These are phyloP conservation scores for Lonicera japonica DNA, from an alignment of 129 eudicot genomes.

Conservation along the genomic window DNA sequence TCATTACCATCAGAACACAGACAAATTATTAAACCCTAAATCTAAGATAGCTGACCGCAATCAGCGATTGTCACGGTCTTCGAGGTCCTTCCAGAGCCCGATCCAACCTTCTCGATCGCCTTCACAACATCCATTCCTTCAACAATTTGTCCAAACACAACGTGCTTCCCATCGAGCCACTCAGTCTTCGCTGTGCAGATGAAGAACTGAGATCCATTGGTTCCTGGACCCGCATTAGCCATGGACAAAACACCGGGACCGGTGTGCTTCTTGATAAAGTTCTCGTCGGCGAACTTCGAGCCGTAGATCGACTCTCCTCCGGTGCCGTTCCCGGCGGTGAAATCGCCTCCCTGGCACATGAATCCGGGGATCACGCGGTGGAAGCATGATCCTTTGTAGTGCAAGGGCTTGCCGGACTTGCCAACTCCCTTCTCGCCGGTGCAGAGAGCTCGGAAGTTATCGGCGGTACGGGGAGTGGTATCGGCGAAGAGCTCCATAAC, in stretches of 20 bases:
- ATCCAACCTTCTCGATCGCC: conserved; percentile 61
- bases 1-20: neutral
- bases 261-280: conserved; percentile 57
- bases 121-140: conserved; percentile 57
- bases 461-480: conserved; percentile 45
- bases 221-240: conserved; percentile 64
- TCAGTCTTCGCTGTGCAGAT: conserved; percentile 58
- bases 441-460: conserved; percentile 69
- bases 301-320: conserved; percentile 81
- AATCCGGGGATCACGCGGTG: conserved; percentile 64
- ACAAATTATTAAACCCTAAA: neutral
- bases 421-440: conserved; percentile 67
- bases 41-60: conserved; percentile 48
- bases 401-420: conserved; percentile 46
- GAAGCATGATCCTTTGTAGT: conserved; percentile 54
- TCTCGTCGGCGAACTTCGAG: conserved; percentile 50
- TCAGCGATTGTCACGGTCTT: conserved; percentile 46
- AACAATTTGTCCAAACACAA: conserved; percentile 52
- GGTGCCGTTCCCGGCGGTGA: conserved; percentile 63
- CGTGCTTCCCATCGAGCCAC: conserved; percentile 73
- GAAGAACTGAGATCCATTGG: conserved; percentile 70
- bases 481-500: conserved; percentile 65
- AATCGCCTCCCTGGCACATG: conserved; percentile 71
- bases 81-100: conserved; percentile 32
- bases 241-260: conserved; percentile 57